Evolutionary conservation across 1,284 basidiomycete species (phyloP).

Genomic region (Cronartium ribicola): DNA sequence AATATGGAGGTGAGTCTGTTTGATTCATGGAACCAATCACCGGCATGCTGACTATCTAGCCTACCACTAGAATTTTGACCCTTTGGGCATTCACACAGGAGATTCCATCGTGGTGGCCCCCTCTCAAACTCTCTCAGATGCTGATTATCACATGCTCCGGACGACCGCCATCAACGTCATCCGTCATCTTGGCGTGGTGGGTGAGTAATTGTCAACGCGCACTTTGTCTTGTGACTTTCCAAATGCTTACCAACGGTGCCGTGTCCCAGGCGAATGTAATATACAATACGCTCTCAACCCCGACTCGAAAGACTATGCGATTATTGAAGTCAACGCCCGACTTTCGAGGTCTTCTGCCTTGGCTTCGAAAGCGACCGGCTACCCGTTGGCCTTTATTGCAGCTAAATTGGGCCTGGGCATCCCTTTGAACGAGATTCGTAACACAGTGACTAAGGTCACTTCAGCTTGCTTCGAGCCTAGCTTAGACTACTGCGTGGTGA

Average conservation of each 20-base stretch:
- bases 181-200: conserved; percentile 91
- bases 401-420: conserved; percentile 96
- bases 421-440: conserved; percentile 95
- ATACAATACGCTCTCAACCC: conserved; percentile 99
- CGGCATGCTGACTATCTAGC: conserved; percentile 27
- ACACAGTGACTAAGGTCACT: conserved; percentile 92
- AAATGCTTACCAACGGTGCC: background rate
- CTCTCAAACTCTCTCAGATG: conserved; percentile 94
- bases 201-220: conserved; percentile 8
- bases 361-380: conserved; percentile 97
- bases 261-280: conserved; percentile 72
- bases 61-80: conserved; percentile 81
- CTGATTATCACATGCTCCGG: conserved; percentile 97
- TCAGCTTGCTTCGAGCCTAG: conserved; percentile 97
- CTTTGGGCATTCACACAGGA: conserved; percentile 95
- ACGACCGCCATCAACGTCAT: conserved; percentile 98
- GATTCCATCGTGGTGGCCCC: conserved; percentile 99
- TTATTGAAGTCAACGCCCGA: conserved; percentile 99
- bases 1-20: conserved; percentile 85
- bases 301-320: conserved; percentile 90
- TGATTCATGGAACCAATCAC: conserved; percentile 5
- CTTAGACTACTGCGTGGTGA: conserved; percentile 94
- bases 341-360: conserved; percentile 95
- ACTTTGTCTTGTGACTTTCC: background rate
- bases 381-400: conserved; percentile 96